Evolutionary conservation across 768 basidiomycete genomes (phyloP).

Genomic region (Russula vinacea): DNA sequence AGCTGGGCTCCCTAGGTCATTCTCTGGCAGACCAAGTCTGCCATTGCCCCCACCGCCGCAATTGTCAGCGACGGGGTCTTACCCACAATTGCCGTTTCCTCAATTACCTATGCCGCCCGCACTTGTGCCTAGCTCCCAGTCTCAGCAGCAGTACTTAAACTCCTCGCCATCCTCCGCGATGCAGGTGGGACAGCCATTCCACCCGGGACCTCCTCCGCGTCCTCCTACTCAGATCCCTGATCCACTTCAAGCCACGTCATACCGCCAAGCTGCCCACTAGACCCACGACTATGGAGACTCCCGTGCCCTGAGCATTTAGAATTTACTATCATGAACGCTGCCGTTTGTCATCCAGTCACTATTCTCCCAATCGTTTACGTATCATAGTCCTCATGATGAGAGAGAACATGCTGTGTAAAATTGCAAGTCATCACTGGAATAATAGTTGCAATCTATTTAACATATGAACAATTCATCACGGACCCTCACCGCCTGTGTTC

Average conservation of each 20-base stretch:
- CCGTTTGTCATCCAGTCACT: slow-evolving; percentile 11
- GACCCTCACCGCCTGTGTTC: slow-evolving; percentile 29
- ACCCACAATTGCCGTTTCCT: slow-evolving; percentile 35
- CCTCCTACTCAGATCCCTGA: slow-evolving; percentile 30
- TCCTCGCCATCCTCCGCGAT: slow-evolving; percentile 31
- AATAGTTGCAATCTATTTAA: slow-evolving; percentile 26
- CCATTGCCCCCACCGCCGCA: slow-evolving; percentile 42
- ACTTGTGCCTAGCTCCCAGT: slow-evolving; percentile 23
- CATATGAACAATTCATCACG: slow-evolving; percentile 3
- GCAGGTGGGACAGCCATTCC: slow-evolving; percentile 31
- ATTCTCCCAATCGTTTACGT: slow-evolving; percentile 11
- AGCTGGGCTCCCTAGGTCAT: slow-evolving; percentile 26
- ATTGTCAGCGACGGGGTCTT: slow-evolving; percentile 37
- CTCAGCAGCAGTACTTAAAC: slow-evolving; percentile 28
- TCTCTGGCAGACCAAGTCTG: slow-evolving; percentile 48
- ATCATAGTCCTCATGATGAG: slow-evolving; percentile 18
- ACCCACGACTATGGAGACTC: not conserved
- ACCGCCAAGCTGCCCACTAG: slow-evolving; percentile 29
- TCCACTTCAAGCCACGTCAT: slow-evolving; percentile 18
- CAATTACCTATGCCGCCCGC: slow-evolving; percentile 23
- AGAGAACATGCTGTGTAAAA: slow-evolving; percentile 23
- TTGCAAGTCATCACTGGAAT: slow-evolving; percentile 20
- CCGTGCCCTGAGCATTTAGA: not conserved
- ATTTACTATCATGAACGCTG: not conserved
- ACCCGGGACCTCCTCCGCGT: slow-evolving; percentile 35